Percentiles rank a stretch among this genome's conserved stretches.
Evolutionary conservation across 768 basidiomycete species (phyloP).

Genomic region (Lactarius deliciosus): DNA sequence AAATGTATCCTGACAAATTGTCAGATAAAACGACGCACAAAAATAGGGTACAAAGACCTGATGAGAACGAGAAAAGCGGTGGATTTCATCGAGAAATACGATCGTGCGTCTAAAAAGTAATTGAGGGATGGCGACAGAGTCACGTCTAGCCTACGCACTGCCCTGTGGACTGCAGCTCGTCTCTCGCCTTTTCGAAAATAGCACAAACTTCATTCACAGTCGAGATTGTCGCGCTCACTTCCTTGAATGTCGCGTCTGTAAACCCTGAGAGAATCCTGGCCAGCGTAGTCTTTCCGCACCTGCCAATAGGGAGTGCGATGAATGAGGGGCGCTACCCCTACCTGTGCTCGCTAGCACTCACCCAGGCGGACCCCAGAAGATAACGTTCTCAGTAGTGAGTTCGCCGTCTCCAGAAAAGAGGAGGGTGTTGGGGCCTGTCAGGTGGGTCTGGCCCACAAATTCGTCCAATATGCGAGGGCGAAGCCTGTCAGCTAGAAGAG

Average conservation of each 20-base stretch:
- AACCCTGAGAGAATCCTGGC: constrained; percentile 66
- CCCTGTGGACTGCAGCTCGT: constrained; percentile 60
- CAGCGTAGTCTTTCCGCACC: constrained; percentile 74
- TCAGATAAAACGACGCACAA: constrained; percentile 23
- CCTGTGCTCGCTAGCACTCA: constrained; percentile 30
- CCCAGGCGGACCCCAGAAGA: constrained; percentile 80
- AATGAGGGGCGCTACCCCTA: constrained; percentile 7
- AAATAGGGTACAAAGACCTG: constrained; percentile 44
- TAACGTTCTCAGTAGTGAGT: constrained; percentile 56
- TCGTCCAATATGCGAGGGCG: constrained; percentile 63
- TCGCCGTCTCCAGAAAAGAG: constrained; percentile 52
- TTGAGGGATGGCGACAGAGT: constrained; percentile 6
- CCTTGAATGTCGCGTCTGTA: constrained; percentile 64
- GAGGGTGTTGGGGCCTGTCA: constrained; percentile 56
- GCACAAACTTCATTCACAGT: constrained; percentile 68
- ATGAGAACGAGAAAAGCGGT: constrained; percentile 71
- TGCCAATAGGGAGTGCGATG: constrained; percentile 30
- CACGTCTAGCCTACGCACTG: constrained; percentile 41
- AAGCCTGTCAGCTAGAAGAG: constrained; percentile 71
- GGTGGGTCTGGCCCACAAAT: constrained; percentile 69
- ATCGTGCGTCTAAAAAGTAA: constrained; percentile 56
- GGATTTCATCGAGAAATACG: constrained; percentile 83
- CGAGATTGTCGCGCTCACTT: constrained; percentile 71
- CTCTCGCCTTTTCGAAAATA: constrained; percentile 77
- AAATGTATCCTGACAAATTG: constrained; percentile 61